Evolutionary conservation across 352 stramenopile genomes (phyloP), one percentile per base, ranked within the genome.

Genomic region (Phytopythium mirpurense): DNA sequence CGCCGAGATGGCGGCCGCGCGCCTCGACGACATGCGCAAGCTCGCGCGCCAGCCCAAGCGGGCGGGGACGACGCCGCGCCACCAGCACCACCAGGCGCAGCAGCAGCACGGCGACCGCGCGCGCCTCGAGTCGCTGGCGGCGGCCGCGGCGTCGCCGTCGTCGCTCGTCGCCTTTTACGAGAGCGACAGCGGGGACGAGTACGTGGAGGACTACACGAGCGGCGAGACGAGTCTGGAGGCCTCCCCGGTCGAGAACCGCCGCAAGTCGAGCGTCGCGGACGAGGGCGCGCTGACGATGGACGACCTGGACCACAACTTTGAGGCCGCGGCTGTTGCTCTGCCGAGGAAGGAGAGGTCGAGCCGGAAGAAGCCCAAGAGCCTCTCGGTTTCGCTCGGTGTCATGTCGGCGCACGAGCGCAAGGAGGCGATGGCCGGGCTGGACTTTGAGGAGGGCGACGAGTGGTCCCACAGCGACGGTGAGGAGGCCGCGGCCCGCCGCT

Each of bases 1-100:
- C 58, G 78, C 78, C 6, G 75, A 87, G 48, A 88, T 90, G 77
- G 73, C 78, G 11, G 78, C 78, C 0, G 74, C 74, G 29, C 72
- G 78, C 19, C 65, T 90, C 11, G 59, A 56, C 10, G 60, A 52
- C 12, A 86, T 90, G 76, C 71, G 78, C 47, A 85, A 90, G 54
- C 65, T 82, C 21, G 78, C 78, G n/a, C 73, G 77, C 15, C 68
- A 85, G 40, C 66, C 72, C 16, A 66, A 68, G 49, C 67, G 78
- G 57, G 35, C n/a, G n/a, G n/a, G n/a, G n/a, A n/a, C 49, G 54
- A 70, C 42, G 45, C 19, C 69, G 49, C 44, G 58, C 53, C 32
- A 59, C 32, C 41, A 61, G 38, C 54, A n/a, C n/a, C n/a, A n/a
- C n/a, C n/a, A n/a, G n/a, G n/a, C n/a, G n/a, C n/a, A n/a, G n/a